Evolutionary conservation across 345 rosid species (phyloP), one percentile per base, ranked within the genome.

Genomic region (Cardamine resedifolia): DNA sequence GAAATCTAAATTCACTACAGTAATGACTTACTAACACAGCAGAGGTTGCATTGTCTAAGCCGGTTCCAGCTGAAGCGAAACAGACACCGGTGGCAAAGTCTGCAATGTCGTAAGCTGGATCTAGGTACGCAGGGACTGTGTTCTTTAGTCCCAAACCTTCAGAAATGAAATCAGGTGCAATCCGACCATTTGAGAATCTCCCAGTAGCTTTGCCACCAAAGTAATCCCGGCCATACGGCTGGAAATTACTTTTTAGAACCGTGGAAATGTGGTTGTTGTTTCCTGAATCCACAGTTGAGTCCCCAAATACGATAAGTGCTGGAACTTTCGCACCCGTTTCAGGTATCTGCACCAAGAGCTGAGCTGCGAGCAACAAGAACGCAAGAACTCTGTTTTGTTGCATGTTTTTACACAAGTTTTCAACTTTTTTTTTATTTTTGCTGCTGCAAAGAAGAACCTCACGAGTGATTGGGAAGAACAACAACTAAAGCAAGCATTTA

Each of bases 11-110:
- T 26, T 5, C 52, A 52, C 7, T 26, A 16, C 19, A 15, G 5
- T n/a, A n/a, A n/a, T n/a, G 56, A 85, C 92, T 87, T 85, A 92
- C 98, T 27, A 88, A 75, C 62, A 90, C 90, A 70, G 66, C 49
- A 53, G 95, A 73, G 56, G 96, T 92, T 45, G 87, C 87, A 78
- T 88, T 88, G 60, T 92, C 98, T 58, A 84, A 85, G 66, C 98
- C 95, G 6, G 95, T 90, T 72, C 98, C 96, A 7, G 98, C 94
- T 39, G 98, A 92, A 65, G 98, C 98, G 53, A 92, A 92, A 68
- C 87, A 86, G 65, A 92, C 95, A 1, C 98, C 95, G 0, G 90
- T 84, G n/a, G 91, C 85, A 48, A 90, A 90, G 71, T 92, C 90
- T 68, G 72, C 31, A 7, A 92, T 90, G 71, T 67, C 68, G 70